phyloP scores from a whole-genome alignment of 2,329 filamentous ascomycete genomes.

The Neurospora sp. region DNA sequence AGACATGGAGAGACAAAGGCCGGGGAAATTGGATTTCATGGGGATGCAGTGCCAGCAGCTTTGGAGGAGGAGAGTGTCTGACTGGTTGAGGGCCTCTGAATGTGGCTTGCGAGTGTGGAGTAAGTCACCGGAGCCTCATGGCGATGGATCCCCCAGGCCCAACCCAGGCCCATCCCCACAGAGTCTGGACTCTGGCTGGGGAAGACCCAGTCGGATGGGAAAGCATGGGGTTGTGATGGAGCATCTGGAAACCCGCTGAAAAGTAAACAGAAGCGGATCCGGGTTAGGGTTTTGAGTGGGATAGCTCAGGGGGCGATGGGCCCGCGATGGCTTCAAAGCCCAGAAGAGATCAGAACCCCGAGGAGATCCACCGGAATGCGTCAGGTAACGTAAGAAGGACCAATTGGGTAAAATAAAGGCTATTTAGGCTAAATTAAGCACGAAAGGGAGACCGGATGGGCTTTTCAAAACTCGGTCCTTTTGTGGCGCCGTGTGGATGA shows the following conservation, averaged over 20 bases:
- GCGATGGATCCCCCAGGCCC: background rate
- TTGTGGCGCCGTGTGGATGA: constrained; percentile 1
- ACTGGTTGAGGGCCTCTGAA: background rate
- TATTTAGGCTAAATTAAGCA: background rate
- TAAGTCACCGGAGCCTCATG: background rate
- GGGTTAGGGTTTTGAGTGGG: background rate
- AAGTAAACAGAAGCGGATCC: background rate
- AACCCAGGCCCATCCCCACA: background rate
- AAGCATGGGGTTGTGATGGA: background rate
- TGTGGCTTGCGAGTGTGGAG: background rate
- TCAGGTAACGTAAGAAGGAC: background rate
- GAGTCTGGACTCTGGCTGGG: background rate
- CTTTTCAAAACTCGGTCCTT: constrained; percentile 4
- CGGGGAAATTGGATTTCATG: background rate
- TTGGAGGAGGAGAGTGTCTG: background rate
- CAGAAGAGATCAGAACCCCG: background rate
- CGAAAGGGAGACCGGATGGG: background rate
- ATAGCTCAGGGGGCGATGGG: background rate
- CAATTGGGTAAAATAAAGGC: background rate
- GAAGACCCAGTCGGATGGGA: background rate
- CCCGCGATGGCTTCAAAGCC: background rate
- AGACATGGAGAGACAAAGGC: background rate
- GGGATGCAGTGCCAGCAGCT: background rate
- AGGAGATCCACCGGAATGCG: background rate
- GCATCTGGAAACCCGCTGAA: background rate